Evolutionary conservation across 1,284 basidiomycete genomes (phyloP).

Genomic region (Heliocybe sulcata): DNA sequence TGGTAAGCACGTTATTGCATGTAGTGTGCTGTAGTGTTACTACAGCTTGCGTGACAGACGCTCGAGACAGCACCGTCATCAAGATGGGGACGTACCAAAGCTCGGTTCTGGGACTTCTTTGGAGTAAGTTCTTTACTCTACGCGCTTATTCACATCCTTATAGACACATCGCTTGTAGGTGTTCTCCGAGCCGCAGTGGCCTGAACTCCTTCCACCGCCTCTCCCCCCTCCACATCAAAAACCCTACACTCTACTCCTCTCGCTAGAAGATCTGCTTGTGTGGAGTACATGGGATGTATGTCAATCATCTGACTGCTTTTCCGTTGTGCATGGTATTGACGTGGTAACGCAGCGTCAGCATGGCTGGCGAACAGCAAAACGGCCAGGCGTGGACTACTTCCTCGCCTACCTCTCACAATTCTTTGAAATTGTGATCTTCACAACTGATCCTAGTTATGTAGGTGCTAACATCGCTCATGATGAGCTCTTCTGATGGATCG

Average conservation of each 20-base stretch:
- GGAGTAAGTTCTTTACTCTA: conserved; percentile 37
- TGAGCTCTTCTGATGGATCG: conserved; percentile 3
- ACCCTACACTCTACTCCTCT: conserved; percentile 89
- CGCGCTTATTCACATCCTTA: conserved; percentile 1
- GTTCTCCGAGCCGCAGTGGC: conserved; percentile 91
- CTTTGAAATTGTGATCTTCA: conserved; percentile 97
- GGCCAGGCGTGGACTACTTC: conserved; percentile 98
- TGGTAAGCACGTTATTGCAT: conserved; percentile 29
- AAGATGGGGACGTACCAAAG: conserved; percentile 53
- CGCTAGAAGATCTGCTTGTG: conserved; percentile 89
- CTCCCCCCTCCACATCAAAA: conserved; percentile 81
- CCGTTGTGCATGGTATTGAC: background rate
- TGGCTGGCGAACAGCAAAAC: conserved; percentile 89
- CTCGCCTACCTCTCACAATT: conserved; percentile 95
- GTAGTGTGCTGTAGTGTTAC: conserved; percentile 9
- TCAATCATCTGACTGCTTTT: conserved; percentile 12
- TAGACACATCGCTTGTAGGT: conserved; percentile 44
- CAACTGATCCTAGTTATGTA: conserved; percentile 85
- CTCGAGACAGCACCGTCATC: conserved; percentile 48
- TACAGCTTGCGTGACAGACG: conserved; percentile 26
- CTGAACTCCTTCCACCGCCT: conserved; percentile 86
- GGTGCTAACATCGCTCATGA: conserved; percentile 21
- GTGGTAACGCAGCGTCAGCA: conserved; percentile 53
- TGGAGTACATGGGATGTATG: conserved; percentile 92
- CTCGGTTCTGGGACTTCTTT: conserved; percentile 54